These are phyloP conservation scores for Zasmidium citrigriseum DNA, from an alignment of 2,329 filamentous ascomycete species.

Conservation along the genomic window DNA sequence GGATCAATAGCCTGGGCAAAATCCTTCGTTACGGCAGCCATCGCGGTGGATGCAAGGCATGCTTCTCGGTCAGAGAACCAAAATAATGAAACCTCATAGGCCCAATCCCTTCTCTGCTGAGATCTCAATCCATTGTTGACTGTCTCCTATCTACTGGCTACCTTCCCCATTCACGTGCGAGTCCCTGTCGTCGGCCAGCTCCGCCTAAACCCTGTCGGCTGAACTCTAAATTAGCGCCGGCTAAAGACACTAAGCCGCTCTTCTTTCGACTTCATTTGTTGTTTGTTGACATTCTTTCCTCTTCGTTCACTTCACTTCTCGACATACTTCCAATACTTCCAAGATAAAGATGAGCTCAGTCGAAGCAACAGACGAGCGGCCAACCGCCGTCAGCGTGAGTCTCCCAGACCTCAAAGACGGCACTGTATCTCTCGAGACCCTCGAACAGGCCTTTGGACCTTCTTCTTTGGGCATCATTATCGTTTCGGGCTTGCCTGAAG, in stretches of 20 bases:
- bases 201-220: not conserved
- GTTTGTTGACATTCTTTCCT: not conserved
- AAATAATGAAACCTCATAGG: no score
- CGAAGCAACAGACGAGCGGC: slow-evolving; percentile 8
- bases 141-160: no score
- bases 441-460: slow-evolving; percentile 83
- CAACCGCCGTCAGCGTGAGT: slow-evolving; percentile 48
- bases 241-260: not conserved
- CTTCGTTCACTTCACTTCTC: not conserved
- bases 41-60: no score
- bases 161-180: not conserved
- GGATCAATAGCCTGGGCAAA: no score
- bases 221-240: not conserved
- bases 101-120: no score
- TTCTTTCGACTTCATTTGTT: not conserved
- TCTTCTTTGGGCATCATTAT: slow-evolving; percentile 88
- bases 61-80: no score
- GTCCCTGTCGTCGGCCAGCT: not conserved
- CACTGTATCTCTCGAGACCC: slow-evolving; percentile 65
- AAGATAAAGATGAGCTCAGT: slow-evolving; percentile 22
- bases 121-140: no score
- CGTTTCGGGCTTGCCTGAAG: slow-evolving; percentile 78
- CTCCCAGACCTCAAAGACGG: slow-evolving; percentile 43
- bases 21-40: no score
- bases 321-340: no score